Percentiles rank a stretch among this genome's conserved stretches.
phyloP scores from a whole-genome alignment of 306 rosid species.

The Dryas octopetala region DNA sequence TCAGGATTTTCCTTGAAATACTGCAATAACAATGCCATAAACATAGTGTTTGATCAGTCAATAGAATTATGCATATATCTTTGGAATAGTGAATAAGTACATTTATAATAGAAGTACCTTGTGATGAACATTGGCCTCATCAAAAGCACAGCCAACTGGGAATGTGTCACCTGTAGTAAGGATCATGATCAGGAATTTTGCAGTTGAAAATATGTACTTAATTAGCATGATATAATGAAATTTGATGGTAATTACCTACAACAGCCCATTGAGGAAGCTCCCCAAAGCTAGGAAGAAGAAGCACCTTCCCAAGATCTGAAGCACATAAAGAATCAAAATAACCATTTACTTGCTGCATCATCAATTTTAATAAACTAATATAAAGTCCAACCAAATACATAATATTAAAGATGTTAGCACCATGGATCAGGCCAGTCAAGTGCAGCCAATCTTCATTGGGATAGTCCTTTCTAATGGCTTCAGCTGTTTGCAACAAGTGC shows the following conservation, averaged over 20 bases:
- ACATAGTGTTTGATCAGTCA: not conserved
- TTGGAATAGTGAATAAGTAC: not conserved
- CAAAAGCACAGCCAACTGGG: slow-evolving; percentile 84
- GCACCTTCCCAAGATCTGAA: slow-evolving; percentile 82
- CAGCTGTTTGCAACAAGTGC: slow-evolving; percentile 81
- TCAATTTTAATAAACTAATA: not conserved
- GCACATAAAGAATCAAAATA: slow-evolving; percentile 16
- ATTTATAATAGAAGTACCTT: slow-evolving; percentile 38
- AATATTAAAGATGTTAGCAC: slow-evolving; percentile 26
- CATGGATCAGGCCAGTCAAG: slow-evolving; percentile 80
- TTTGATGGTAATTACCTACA: slow-evolving; percentile 44
- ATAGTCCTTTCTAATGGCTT: slow-evolving; percentile 72
- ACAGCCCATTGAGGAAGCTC: slow-evolving; percentile 93
- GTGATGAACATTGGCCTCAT: slow-evolving; percentile 71
- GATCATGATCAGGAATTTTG: slow-evolving; percentile 15
- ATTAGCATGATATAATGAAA: not conserved
- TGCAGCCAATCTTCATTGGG: slow-evolving; percentile 84
- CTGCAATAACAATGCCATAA: slow-evolving; percentile 30
- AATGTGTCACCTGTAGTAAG: slow-evolving; percentile 61
- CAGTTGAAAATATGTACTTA: not conserved
- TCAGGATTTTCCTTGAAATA: slow-evolving; percentile 66
- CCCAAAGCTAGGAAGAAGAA: slow-evolving; percentile 79
- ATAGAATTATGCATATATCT: not conserved
- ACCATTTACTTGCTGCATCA: not conserved
- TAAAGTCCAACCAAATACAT: not conserved